Percentiles rank a stretch among this genome's conserved stretches.
phyloP scores from a whole-genome alignment of 2,329 filamentous ascomycete genomes.

The Drechslera avenae region DNA sequence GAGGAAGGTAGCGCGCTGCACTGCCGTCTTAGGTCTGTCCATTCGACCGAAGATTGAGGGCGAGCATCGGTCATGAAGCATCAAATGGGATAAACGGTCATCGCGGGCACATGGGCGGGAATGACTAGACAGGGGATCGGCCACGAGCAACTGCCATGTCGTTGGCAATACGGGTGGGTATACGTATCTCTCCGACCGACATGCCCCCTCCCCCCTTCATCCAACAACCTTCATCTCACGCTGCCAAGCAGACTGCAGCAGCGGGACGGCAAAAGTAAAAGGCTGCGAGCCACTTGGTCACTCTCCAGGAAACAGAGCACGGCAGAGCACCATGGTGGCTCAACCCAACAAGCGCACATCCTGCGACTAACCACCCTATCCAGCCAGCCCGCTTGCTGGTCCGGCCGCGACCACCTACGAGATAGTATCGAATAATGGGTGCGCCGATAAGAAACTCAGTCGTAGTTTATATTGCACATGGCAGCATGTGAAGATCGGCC shows the following conservation, averaged over 20 bases:
- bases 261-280: slow-evolving; percentile 32
- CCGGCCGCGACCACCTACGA: slow-evolving; percentile 21
- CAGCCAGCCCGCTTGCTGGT: slow-evolving; percentile 16
- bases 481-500: slow-evolving; percentile 7
- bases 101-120: slow-evolving; percentile 16
- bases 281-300: slow-evolving; percentile 10
- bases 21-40: slow-evolving; percentile 15
- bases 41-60: slow-evolving; percentile 18
- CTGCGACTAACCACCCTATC: slow-evolving; percentile 9
- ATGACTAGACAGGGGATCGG: slow-evolving; percentile 19
- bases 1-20: slow-evolving; percentile 20
- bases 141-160: slow-evolving; percentile 23
- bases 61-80: slow-evolving; percentile 14
- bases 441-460: slow-evolving; percentile 38
- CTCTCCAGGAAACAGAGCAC: slow-evolving; percentile 15
- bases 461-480: slow-evolving; percentile 35
- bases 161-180: slow-evolving; percentile 6
- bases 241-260: slow-evolving; percentile 11
- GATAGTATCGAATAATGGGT: slow-evolving; percentile 38
- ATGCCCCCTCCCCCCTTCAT: slow-evolving; percentile 12
- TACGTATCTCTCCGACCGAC: slow-evolving; percentile 27
- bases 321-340: slow-evolving; percentile 24
- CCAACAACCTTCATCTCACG: slow-evolving; percentile 6
- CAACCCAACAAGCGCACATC: slow-evolving; percentile 14
- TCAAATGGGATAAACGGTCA: slow-evolving; percentile 13